Evolutionary conservation across 768 basidiomycete species (phyloP).

Genomic region (Kondoa subrosea): DNA sequence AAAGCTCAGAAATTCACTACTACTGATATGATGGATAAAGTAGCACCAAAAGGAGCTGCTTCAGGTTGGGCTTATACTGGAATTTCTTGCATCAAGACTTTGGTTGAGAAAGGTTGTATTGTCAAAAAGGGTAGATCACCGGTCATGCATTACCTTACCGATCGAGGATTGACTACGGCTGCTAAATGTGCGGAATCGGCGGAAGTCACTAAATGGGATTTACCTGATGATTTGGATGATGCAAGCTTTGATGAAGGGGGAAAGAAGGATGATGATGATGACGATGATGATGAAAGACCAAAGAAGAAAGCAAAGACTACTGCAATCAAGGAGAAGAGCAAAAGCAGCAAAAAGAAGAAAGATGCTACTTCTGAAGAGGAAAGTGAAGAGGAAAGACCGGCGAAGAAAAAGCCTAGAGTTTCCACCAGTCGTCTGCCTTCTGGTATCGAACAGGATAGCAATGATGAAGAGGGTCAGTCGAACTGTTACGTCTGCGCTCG

Average conservation of each 20-base stretch:
- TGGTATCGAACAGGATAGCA: background rate
- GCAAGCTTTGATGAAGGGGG: background rate
- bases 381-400: slow-evolving; percentile 4
- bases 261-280: background rate
- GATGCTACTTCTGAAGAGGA: background rate
- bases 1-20: background rate
- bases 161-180: background rate
- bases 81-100: background rate
- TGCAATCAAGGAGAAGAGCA: background rate
- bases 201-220: background rate
- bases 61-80: background rate
- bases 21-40: background rate
- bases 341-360: background rate
- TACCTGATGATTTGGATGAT: background rate
- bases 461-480: background rate
- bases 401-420: background rate
- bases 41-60: background rate
- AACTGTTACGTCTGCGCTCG: background rate
- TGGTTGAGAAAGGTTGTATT: background rate
- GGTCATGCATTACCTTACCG: background rate
- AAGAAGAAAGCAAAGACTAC: background rate
- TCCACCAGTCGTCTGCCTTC: background rate
- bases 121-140: background rate
- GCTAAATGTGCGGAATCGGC: background rate
- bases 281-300: background rate